These are phyloP conservation scores for Alternaria consortialis DNA, from an alignment of 2,329 filamentous ascomycete species.

Conservation along the genomic window DNA sequence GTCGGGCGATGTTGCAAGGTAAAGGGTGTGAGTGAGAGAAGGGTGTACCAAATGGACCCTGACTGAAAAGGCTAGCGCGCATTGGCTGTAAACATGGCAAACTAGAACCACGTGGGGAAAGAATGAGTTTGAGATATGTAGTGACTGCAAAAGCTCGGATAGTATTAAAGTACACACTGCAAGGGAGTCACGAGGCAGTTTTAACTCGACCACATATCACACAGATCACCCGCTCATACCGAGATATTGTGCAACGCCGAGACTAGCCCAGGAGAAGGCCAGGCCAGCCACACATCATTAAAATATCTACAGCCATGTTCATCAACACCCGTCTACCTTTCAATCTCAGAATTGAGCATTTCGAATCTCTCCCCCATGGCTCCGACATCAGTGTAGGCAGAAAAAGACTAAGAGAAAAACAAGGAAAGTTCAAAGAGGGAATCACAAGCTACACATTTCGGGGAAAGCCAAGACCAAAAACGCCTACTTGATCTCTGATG, in stretches of 20 bases:
- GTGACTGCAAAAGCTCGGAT: neutral
- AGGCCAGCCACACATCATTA: constrained; percentile 10
- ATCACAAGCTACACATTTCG: constrained; percentile 7
- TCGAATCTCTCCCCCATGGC: neutral
- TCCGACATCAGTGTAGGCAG: neutral
- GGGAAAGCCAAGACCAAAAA: neutral
- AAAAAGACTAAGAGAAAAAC: neutral
- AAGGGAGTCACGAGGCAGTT: neutral
- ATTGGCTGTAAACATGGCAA: neutral
- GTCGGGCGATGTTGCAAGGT: neutral
- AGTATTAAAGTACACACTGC: neutral
- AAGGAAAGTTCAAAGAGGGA: constrained; percentile 5
- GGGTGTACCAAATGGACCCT: neutral
- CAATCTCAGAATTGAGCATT: neutral
- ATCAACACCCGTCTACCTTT: neutral
- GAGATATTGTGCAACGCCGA: neutral
- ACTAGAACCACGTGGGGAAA: neutral
- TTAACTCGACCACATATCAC: neutral
- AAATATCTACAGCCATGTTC: constrained; percentile 12
- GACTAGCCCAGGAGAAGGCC: neutral
- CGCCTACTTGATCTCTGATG: neutral
- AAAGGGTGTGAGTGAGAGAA: neutral
- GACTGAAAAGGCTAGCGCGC: neutral
- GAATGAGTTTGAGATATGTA: neutral
- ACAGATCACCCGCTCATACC: neutral